Base-by-base conservation (phyloP, 345 rosid genomes). In the Acer campestre region DNA sequence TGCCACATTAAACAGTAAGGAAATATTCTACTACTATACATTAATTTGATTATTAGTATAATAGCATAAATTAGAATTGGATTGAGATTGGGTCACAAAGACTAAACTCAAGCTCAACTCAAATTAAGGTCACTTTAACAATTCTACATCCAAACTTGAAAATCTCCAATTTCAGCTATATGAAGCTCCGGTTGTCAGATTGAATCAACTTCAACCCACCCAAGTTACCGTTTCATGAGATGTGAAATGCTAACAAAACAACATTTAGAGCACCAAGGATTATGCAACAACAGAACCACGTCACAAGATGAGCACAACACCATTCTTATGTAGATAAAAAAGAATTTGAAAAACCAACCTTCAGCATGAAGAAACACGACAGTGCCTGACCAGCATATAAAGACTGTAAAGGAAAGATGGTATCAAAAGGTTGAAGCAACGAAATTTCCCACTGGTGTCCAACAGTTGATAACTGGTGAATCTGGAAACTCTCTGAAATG, bases 371-470 rank as follows among this genome's bases (percentile, higher is more conserved):
- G 89, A 90, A 93, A 83, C 90, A 92, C 16, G 98, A 87, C 74
- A 96, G 70, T 78, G 95, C 94, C 85, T 96, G 95, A 80, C 94
- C 98, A 81, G 96, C 83, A 78, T 85, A 81, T 80, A 96, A 71
- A 80, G 88, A 80, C 56, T 86, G 82, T 65, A 93, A 87, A 82
- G 95, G 87, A 82, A 88, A 81, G 82, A 88, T 82, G 75, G 88
- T 35, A 76, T 89, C 92, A 77, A 84, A 86, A 66, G 93, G 88
- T 80, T 92, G 92, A 80, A 91, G 94, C 86, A 88, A 84, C 25
- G 92, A 91, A 82, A 96, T 88, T 72, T 93, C 93, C 95, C 98
- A 96, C 55, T 88, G 89, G 72, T 75, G 66, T 77, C 98, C 98
- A 83, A 90, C 83, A 73, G 93, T 80, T 74, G 98, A 92, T 81